Evolutionary conservation across 768 basidiomycete species (phyloP).

Genomic region (Kwoniella heveanensis): DNA sequence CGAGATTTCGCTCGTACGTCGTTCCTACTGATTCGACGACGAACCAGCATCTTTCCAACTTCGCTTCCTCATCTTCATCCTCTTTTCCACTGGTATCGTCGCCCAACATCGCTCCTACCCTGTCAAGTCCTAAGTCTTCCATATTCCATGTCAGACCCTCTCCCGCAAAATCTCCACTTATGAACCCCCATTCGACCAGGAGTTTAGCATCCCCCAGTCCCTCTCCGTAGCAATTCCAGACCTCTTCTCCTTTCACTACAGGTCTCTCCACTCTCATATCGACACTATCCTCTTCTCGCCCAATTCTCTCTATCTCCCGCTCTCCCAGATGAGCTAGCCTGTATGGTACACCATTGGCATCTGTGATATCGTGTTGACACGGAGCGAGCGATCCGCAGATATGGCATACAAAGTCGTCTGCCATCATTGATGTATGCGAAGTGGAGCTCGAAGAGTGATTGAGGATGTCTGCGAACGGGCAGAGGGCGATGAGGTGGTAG

Average conservation of each 20-base stretch:
- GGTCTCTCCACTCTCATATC: conserved; percentile 34
- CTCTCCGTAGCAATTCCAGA: conserved; percentile 43
- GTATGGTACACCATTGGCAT: conserved; percentile 3
- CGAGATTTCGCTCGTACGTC: conserved; percentile 2
- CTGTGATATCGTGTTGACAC: conserved; percentile 27
- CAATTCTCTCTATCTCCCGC: conserved; percentile 5
- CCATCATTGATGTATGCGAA: conserved; percentile 34
- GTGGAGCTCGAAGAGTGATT: conserved; percentile 30
- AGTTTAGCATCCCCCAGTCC: conserved; percentile 31
- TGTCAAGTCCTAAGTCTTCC: conserved; percentile 4
- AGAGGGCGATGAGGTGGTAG: conserved; percentile 78
- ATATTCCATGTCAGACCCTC: conserved; percentile 27
- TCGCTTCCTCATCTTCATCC: not conserved
- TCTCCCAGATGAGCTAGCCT: conserved; percentile 13
- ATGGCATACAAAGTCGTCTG: conserved; percentile 45
- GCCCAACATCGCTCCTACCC: conserved; percentile 7
- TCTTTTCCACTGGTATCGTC: not conserved
- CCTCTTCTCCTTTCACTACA: conserved; percentile 29
- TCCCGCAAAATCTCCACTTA: conserved; percentile 25
- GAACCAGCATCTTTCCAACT: not conserved
- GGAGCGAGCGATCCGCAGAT: conserved; percentile 36
- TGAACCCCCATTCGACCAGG: conserved; percentile 43
- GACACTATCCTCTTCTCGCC: conserved; percentile 26
- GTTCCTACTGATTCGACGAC: not conserved
- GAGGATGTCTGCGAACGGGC: conserved; percentile 75